Base-by-base conservation (phyloP, 2,329 filamentous ascomycete species). In the Hymenoscyphus albidus region DNA sequence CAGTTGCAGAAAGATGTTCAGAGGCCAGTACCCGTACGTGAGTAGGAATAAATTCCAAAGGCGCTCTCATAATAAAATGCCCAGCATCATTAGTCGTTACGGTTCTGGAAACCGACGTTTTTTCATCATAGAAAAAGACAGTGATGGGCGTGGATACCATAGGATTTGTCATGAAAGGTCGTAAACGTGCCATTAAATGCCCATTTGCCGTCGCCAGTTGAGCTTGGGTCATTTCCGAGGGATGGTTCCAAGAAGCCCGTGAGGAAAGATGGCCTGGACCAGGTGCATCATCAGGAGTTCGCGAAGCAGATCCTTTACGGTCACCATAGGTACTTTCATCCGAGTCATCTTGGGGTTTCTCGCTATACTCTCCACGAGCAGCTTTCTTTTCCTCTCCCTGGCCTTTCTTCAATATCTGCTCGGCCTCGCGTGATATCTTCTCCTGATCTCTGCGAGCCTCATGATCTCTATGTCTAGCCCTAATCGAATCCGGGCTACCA, bases 121-220 rank as follows among this genome's bases (percentile, higher is more conserved):
- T 79, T 14, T 96, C 87, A 72, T 98, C 95, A 78, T 96, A 99
- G 77, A 99, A 98, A 80, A 98, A 97, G 0, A 97, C 82, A 0
- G 93, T 97, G 62, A 99, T 89, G 0, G 93, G 89, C 22, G 88
- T 84, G 60, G 89, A 85, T 0, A 89, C 86, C 64, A 93, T 80
- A 0, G 95, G 92, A 51, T 88, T 93, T 0, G 92, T 92, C 79
- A 99, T 85, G 75, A 99, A 99, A 0, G 95, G 95, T 14, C 88
- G 88, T 55, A 99, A 82, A 62, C 95, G 85, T 61, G 91, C 88
- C 88, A 97, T 92, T 56, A 99, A 82, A 73, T 96, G 92, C 10
- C 88, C 84, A 75, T 99, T 97, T 1, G 94, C 93, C 27, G 88
- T 80, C 0, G 86, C 81, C 12, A 97, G 79, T 74, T 99, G 92